Conservation (phyloP, 2,329 filamentous ascomycete species). For the Phyllosticta paracitricarpa region DNA sequence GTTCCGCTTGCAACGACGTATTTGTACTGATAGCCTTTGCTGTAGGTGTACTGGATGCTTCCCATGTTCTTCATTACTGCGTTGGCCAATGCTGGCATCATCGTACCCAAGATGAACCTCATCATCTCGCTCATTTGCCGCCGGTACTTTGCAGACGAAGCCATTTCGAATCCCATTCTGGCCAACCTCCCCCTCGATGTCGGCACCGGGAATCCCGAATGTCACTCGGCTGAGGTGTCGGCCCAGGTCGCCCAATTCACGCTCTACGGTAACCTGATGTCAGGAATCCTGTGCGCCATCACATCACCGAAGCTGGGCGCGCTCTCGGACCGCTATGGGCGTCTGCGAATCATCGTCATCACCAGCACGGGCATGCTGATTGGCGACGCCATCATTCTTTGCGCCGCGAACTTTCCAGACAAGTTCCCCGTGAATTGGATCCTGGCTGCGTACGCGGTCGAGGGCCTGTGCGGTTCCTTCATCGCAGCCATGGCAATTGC, state of each 20-base stretch:
- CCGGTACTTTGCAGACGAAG: constrained; percentile 61
- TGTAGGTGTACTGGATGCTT: constrained; percentile 68
- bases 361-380: constrained; percentile 65
- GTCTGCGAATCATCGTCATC: constrained; percentile 62
- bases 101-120: constrained; percentile 81
- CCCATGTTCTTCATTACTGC: constrained; percentile 73
- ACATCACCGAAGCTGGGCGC: constrained; percentile 74
- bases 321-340: constrained; percentile 77
- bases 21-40: background rate
- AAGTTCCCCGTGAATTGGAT: constrained; percentile 67
- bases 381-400: constrained; percentile 65
- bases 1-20: background rate
- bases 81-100: constrained; percentile 72
- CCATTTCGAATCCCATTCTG: constrained; percentile 31
- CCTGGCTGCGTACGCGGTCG: constrained; percentile 63
- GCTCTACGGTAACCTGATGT: constrained; percentile 62
- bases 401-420: constrained; percentile 67
- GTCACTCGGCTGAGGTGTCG: constrained; percentile 69
- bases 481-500: constrained; percentile 69
- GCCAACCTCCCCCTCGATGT: constrained; percentile 55
- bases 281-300: constrained; percentile 69
- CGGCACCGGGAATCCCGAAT: constrained; percentile 66
- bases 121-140: constrained; percentile 76
- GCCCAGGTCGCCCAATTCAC: constrained; percentile 67
- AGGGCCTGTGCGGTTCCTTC: constrained; percentile 82